Evolutionary conservation across 108 stramenopile species (phyloP).

Genomic region (Skeletonema marinoi): DNA sequence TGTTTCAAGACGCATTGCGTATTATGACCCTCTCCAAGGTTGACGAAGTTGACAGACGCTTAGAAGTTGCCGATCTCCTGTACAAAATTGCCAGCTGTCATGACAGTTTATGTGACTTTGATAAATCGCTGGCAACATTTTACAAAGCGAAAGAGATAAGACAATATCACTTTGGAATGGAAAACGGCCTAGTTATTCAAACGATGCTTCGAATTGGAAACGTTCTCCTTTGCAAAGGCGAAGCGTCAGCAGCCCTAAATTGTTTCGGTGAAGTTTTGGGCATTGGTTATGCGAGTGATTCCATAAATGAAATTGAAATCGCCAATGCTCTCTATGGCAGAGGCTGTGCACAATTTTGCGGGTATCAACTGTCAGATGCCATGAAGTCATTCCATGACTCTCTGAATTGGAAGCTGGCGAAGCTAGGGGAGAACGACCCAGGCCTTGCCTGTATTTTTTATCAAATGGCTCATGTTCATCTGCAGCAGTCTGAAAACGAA

Average conservation of each 20-base stretch:
- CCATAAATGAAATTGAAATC: constrained; percentile 40
- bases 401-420: constrained; percentile 52
- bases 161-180: constrained; percentile 16
- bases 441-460: constrained; percentile 53
- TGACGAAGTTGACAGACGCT: constrained; percentile 8
- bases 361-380: constrained; percentile 41
- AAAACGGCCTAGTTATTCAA: constrained; percentile 41
- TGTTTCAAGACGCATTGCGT: constrained; percentile 38
- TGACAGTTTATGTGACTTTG: constrained; percentile 48
- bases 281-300: constrained; percentile 42
- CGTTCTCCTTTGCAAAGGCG: constrained; percentile 41
- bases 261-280: constrained; percentile 51
- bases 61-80: constrained; percentile 43
- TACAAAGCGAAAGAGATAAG: constrained; percentile 36
- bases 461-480: constrained; percentile 53
- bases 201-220: constrained; percentile 51
- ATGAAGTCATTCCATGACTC: constrained; percentile 56
- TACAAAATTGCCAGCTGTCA: constrained; percentile 60
- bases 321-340: constrained; percentile 54
- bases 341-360: constrained; percentile 50
- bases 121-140: constrained; percentile 43
- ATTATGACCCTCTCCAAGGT: constrained; percentile 15
- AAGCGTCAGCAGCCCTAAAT: constrained; percentile 31
- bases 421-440: constrained; percentile 42
- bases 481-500: constrained; percentile 35